phyloP scores from a whole-genome alignment of 306 rosid species.

The Quercus variabilis region DNA sequence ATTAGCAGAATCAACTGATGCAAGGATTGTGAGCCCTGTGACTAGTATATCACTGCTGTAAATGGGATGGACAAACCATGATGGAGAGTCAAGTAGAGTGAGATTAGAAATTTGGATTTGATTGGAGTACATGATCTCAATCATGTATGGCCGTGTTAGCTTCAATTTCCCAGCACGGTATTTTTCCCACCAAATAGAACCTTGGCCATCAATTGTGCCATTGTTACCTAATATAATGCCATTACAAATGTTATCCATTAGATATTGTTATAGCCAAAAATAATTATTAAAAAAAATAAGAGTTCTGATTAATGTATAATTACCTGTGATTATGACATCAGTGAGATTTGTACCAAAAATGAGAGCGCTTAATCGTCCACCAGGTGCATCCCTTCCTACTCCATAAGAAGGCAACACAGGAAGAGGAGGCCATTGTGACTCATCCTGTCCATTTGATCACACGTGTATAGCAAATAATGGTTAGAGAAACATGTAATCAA shows the following conservation, averaged over 20 bases:
- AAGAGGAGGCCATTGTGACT: constrained; percentile 58
- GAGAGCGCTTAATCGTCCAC: constrained; percentile 59
- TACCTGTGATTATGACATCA: constrained; percentile 76
- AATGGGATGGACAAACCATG: too few species aligned
- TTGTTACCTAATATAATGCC: constrained; percentile 44
- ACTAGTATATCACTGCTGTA: constrained; percentile 31
- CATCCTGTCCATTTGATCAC: constrained; percentile 40
- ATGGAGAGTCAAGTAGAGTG: too few species aligned
- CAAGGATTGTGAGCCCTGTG: neutral
- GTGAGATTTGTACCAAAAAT: constrained; percentile 75
- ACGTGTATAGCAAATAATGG: neutral
- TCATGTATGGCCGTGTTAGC: too few species aligned
- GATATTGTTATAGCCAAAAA: neutral
- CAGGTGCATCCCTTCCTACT: constrained; percentile 58
- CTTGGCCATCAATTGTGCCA: constrained; percentile 83
- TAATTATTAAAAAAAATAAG: neutral
- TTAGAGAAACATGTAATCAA: neutral
- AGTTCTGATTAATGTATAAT: neutral
- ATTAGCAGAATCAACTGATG: neutral
- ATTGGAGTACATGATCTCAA: too few species aligned
- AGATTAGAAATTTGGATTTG: too few species aligned
- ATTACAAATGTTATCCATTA: neutral
- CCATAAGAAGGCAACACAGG: constrained; percentile 62
- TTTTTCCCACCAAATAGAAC: constrained; percentile 65
- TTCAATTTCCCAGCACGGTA: constrained; percentile 17